These are phyloP conservation scores for Corynascus novoguineensis DNA, from an alignment of 495 filamentous ascomycete genomes.

Conservation along the genomic window DNA sequence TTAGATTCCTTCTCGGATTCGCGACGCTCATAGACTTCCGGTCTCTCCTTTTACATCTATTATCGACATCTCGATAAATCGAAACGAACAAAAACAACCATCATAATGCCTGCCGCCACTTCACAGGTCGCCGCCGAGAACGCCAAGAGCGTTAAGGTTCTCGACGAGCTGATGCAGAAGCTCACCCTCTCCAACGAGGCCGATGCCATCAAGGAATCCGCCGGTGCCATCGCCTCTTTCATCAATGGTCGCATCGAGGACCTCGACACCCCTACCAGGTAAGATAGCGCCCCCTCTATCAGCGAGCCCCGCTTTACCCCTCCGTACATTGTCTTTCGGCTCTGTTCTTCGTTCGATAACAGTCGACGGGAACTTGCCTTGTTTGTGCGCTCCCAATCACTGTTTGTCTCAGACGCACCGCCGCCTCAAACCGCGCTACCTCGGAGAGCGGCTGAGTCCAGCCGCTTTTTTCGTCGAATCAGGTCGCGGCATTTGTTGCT, in stretches of 20 bases:
- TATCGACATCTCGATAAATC: conserved; percentile 6
- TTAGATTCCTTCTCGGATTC: conserved; percentile 20
- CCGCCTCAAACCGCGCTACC: not conserved
- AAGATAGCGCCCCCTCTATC: conserved; percentile 29
- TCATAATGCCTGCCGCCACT: conserved; percentile 29
- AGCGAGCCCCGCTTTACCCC: conserved; percentile 3
- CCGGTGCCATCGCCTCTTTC: conserved; percentile 43
- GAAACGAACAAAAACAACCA: too few species aligned
- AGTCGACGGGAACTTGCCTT: not conserved
- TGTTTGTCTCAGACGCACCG: not conserved
- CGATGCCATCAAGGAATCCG: conserved; percentile 44
- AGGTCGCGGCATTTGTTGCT: conserved; percentile 14
- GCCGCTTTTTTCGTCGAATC: conserved; percentile 17
- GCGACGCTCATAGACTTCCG: conserved; percentile 16
- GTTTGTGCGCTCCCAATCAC: conserved; percentile 10
- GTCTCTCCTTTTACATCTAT: conserved; percentile 10
- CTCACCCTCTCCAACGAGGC: conserved; percentile 50
- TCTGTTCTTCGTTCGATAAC: not conserved
- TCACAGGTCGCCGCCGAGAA: conserved; percentile 35
- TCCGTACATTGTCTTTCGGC: not conserved
- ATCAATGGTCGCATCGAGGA: conserved; percentile 50
- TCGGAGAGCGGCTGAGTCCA: not conserved
- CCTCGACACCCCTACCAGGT: conserved; percentile 46
- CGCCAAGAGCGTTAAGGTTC: conserved; percentile 47
- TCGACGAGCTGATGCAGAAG: conserved; percentile 50